Conservation (phyloP, 1,284 basidiomycete species). For the Nidula niveotomentosa region DNA sequence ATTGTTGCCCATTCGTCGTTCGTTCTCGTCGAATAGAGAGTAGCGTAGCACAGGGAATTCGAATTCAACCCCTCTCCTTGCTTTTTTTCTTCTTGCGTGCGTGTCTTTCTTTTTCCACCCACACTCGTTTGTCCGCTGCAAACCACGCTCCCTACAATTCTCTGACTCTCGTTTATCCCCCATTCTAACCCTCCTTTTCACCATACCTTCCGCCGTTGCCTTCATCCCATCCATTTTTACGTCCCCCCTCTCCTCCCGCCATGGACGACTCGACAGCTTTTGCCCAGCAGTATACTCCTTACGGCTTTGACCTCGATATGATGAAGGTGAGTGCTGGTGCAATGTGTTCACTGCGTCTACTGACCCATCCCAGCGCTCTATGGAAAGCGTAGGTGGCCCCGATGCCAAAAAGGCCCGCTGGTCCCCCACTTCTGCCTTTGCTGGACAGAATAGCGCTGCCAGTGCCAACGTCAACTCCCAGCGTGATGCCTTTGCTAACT, state of each 20-base stretch:
- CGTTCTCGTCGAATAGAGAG: too few species aligned
- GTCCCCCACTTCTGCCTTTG: constrained; percentile 69
- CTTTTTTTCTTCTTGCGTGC: constrained; percentile 36
- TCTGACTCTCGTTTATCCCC: constrained; percentile 25
- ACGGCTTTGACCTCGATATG: constrained; percentile 80
- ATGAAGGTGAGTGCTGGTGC: constrained; percentile 60
- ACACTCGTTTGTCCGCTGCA: constrained; percentile 34
- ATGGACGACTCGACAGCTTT: constrained; percentile 77
- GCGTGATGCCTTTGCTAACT: constrained; percentile 77
- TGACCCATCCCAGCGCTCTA: constrained; percentile 53
- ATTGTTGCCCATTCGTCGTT: too few species aligned
- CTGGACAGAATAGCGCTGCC: constrained; percentile 33
- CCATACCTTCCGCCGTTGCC: constrained; percentile 32
- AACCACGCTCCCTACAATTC: constrained; percentile 27
- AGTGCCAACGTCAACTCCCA: constrained; percentile 30
- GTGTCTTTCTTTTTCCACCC: constrained; percentile 41
- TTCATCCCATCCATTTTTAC: constrained; percentile 27
- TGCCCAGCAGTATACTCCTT: constrained; percentile 64
- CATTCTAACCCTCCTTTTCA: constrained; percentile 22
- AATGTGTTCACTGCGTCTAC: too few species aligned
- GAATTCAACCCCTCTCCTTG: constrained; percentile 29
- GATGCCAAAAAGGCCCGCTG: constrained; percentile 86
- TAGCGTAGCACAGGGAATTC: not conserved
- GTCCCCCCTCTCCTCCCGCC: constrained; percentile 22
- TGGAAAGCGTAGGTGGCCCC: constrained; percentile 77